Percentiles rank a stretch among this genome's conserved stretches.
Evolutionary conservation across 352 stramenopile species (phyloP).

Genomic region (Pythium dissotocum): DNA sequence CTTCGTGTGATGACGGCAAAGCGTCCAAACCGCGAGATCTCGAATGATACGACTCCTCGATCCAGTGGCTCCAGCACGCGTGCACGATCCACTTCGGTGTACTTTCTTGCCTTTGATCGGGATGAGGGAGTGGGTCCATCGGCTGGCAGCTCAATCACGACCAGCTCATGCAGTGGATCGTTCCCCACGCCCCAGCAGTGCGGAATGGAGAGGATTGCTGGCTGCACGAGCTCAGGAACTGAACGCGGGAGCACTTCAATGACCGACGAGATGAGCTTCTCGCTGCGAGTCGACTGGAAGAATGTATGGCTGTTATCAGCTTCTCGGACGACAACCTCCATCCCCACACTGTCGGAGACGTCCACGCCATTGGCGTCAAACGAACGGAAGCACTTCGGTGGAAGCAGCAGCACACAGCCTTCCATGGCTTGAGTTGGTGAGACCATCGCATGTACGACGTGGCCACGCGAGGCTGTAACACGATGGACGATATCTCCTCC

Average conservation of each 20-base stretch:
- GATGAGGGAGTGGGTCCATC: background rate
- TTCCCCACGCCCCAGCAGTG: conserved; percentile 12
- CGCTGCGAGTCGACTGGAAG: conserved; percentile 13
- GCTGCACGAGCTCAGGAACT: conserved; percentile 11
- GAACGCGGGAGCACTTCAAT: conserved; percentile 41
- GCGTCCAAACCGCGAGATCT: conserved; percentile 19
- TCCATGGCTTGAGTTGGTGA: conserved; percentile 3
- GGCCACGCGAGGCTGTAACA: conserved; percentile 42
- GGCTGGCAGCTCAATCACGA: conserved; percentile 8
- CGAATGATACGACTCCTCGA: conserved; percentile 20
- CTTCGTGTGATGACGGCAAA: conserved; percentile 26
- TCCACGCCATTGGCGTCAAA: conserved; percentile 40
- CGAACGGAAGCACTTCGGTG: conserved; percentile 52
- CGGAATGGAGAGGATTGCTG: conserved; percentile 28
- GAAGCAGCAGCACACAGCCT: conserved; percentile 45
- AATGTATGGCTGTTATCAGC: background rate
- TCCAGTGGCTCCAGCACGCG: background rate
- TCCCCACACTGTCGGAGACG: conserved; percentile 49
- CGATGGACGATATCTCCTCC: conserved; percentile 25
- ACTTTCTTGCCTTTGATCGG: background rate
- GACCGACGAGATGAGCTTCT: conserved; percentile 47
- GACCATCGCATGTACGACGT: conserved; percentile 26
- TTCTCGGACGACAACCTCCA: conserved; percentile 46
- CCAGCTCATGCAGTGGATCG: conserved; percentile 24
- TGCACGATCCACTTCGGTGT: conserved; percentile 5